Percentiles rank a stretch among this genome's conserved stretches.
These are phyloP conservation scores for Neurospora sp. DNA, from an alignment of 495 filamentous ascomycete genomes.

Conservation along the genomic window DNA sequence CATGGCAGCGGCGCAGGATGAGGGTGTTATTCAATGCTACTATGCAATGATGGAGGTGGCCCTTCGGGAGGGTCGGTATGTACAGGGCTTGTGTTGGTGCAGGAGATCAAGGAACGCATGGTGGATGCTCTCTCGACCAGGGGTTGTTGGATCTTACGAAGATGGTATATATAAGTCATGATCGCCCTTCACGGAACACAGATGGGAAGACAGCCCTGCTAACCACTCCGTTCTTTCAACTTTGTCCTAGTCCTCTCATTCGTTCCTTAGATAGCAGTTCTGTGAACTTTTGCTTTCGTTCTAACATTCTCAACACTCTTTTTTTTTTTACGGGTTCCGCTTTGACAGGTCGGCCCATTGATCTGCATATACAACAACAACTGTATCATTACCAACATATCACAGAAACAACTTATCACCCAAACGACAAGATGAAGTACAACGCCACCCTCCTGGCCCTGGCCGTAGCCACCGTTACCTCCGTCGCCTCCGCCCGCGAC, in stretches of 20 bases:
- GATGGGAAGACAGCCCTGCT: not conserved
- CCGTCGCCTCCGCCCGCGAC: conserved; percentile 23
- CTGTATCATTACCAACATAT: conserved; percentile 7
- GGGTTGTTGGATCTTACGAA: not conserved
- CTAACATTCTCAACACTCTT: conserved; percentile 22
- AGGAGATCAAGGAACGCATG: not conserved
- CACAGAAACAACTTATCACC: conserved; percentile 22
- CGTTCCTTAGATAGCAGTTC: conserved; percentile 28
- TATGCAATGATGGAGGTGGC: not conserved
- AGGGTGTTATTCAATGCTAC: not conserved
- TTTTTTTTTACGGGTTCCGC: conserved; percentile 15
- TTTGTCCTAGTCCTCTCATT: conserved; percentile 9
- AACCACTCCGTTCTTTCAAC: not conserved
- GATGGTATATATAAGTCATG: conserved; percentile 14
- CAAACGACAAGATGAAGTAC: conserved; percentile 37
- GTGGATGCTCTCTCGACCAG: conserved; percentile 6
- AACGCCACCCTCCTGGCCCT: conserved; percentile 24
- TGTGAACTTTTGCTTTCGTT: conserved; percentile 34
- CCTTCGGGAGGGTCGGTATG: not conserved
- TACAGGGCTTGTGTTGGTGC: not conserved
- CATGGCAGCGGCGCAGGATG: conserved; percentile 12
- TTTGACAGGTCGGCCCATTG: conserved; percentile 29
- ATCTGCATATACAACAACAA: conserved; percentile 1
- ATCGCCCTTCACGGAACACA: not conserved
- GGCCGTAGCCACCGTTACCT: conserved; percentile 16